These are phyloP conservation scores for Porpolomopsis calyptriformis DNA, from an alignment of 768 basidiomycete genomes.

Conservation along the genomic window DNA sequence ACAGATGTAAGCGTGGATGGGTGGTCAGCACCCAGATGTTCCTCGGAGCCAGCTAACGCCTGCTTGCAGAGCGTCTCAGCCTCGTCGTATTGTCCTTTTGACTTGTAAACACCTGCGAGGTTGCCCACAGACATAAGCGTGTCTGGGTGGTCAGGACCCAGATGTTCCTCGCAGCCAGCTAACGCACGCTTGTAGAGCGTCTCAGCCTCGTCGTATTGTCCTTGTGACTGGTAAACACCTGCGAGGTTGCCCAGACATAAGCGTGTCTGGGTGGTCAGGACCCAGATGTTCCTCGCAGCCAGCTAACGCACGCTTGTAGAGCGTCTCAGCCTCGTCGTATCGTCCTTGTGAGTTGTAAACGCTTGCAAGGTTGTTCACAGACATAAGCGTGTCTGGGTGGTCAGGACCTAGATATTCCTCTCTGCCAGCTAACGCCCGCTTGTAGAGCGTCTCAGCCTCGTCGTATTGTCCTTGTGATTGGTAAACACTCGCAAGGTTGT, in stretches of 20 bases:
- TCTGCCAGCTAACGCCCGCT: background rate
- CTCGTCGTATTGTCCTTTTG: background rate
- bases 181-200: background rate
- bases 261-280: background rate
- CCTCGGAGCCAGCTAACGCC: background rate
- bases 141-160: background rate
- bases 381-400: background rate
- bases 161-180: background rate
- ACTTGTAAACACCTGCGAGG: background rate
- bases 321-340: background rate
- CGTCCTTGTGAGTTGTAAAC: background rate
- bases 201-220: background rate
- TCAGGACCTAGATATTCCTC: background rate
- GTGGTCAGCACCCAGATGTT: background rate
- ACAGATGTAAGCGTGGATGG: background rate
- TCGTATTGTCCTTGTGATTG: background rate
- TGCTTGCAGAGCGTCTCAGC: background rate
- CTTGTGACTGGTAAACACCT: background rate
- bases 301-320: background rate
- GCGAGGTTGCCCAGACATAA: background rate
- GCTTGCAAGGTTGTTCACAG: background rate
- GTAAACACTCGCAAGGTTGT: background rate
- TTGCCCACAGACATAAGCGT: background rate
- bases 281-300: background rate
- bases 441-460: background rate